These are phyloP conservation scores for Glebionis coronaria DNA, from an alignment of 129 eudicot genomes.

Conservation along the genomic window DNA sequence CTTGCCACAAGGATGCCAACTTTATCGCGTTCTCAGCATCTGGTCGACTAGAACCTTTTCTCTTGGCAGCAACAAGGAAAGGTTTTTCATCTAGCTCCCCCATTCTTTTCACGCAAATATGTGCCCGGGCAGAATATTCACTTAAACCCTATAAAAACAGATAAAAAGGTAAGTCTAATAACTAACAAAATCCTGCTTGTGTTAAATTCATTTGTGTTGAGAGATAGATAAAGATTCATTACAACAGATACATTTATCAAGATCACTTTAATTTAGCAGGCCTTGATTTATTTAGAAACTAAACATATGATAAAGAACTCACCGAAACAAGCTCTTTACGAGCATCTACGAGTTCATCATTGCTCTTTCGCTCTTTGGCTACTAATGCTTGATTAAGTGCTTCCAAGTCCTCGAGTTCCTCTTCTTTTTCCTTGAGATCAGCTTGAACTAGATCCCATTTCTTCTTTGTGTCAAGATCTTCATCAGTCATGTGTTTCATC, in stretches of 20 bases:
- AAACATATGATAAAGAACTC: slow-evolving; percentile 8
- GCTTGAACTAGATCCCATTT: slow-evolving; percentile 27
- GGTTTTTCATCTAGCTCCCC: slow-evolving; percentile 61
- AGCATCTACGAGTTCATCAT: slow-evolving; percentile 71
- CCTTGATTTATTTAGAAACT: neutral
- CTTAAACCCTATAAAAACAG: slow-evolving; percentile 36
- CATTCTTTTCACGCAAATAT: slow-evolving; percentile 67
- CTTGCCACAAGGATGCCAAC: slow-evolving; percentile 45
- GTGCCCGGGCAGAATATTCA: neutral
- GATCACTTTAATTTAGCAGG: neutral
- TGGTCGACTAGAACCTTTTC: slow-evolving; percentile 24
- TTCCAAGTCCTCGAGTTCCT: slow-evolving; percentile 46
- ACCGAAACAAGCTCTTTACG: slow-evolving; percentile 59
- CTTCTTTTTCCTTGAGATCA: slow-evolving; percentile 54
- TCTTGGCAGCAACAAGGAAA: slow-evolving; percentile 38
- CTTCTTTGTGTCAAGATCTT: slow-evolving; percentile 32
- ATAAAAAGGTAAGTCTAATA: neutral
- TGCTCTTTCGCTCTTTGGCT: slow-evolving; percentile 46
- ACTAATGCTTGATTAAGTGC: slow-evolving; percentile 44
- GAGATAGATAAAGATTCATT: neutral
- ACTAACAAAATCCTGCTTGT: neutral
- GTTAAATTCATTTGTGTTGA: neutral
- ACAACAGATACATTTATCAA: neutral
- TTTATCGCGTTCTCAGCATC: slow-evolving; percentile 37
- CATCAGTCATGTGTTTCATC: slow-evolving; percentile 45